Base-by-base conservation (phyloP, 495 filamentous ascomycete genomes). In the Parathielavia appendiculata region DNA sequence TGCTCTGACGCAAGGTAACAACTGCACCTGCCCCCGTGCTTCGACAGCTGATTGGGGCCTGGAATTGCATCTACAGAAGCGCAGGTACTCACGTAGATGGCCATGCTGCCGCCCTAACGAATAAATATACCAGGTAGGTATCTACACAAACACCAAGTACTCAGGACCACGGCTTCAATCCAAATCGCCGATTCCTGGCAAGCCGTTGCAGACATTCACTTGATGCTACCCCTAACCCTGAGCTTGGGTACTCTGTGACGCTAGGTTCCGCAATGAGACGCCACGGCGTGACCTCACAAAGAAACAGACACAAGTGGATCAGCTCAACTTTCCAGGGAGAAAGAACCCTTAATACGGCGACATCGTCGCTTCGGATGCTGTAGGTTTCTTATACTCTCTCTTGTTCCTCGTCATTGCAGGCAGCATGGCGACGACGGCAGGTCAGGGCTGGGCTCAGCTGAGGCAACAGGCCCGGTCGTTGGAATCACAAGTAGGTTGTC, bases 381-480 rank as follows among this genome's bases (percentile, higher is more conserved):
- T 38, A 44, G 36, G 40, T 43, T 44, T 20, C 41, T 30, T 39
- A 20, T 59, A 40, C n/a, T 40, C 22, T 23, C 23, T 38, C 22
- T 40, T 54, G 45, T 45, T 54, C 39, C 35, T 32, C 58, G 40
- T 51, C 45, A 49, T 46, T 19, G 23, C 30, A 47, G 34, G 22
- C 57, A 56, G 58, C 43, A 93, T 93, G 90, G 81, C 89, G 35
- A 75, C 89, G 49, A 87, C 88, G 23, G 83, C 89, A 61, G 88
- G 73, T 44, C 71, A 86, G 56, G 91, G 90, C 69, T 98, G 93
- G 93, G 86, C 91, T 61, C 93, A 97, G 76, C 83, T 98, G 54
- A 88, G 93, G 63, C 91, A 96, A 73, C 93, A 97, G 73, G 89
- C 91, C 52, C 81, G 95, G 63, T 82, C 86, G 20, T 78, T 97